Base-by-base conservation (phyloP, 2,329 filamentous ascomycete species). In the Ilyonectria robusta region DNA sequence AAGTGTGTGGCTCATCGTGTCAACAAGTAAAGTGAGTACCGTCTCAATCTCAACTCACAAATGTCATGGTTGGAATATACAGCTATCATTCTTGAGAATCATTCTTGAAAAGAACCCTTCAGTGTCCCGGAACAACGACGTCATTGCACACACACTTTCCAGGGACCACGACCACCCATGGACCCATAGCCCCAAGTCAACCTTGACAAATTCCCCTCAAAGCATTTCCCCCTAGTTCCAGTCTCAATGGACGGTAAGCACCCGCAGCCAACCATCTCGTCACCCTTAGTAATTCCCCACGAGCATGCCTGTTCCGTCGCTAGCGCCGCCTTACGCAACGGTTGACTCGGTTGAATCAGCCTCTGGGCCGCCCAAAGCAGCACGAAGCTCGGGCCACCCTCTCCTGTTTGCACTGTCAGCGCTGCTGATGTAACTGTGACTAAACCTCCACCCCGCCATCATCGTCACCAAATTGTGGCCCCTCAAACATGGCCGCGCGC, bases 321-420 rank as follows among this genome's bases (percentile, higher is more conserved):
- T 56, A 55, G 56, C 44, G 50, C 50, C 56, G 65, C 66, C 53
- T 65, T 65, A 68, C 62, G 58, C 62, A 46, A 72, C 62, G 57
- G 40, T 53, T 75, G 65, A 66, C 69, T 74, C 71, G 57, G 40
- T 53, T 75, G 65, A 66, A 70, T 74, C 71, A 75, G 72, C 70
- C 68, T 67, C 69, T 62, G 17, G 6, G 15, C 15, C 17, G 15
- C 26, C 53, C 48, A 70, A 71, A 50, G 57, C 65, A 48, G 42
- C 42, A 61, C 46, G 35, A 57, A 51, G 46, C 31, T 55, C 31
- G 21, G 31, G 21, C 54, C 55, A 53, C 26, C 6, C 26, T 13
- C 37, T 15, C 47, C 11, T 48, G 17, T n/a, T 31, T 51, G 46
- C 53, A 29, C 46, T 23, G 11, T 26, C 56, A 37, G 26, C 44